Evolutionary conservation across 2,329 filamentous ascomycete species (phyloP), one percentile per base, ranked within the genome.

Genomic region (Tolypocladium cylindrosporum): DNA sequence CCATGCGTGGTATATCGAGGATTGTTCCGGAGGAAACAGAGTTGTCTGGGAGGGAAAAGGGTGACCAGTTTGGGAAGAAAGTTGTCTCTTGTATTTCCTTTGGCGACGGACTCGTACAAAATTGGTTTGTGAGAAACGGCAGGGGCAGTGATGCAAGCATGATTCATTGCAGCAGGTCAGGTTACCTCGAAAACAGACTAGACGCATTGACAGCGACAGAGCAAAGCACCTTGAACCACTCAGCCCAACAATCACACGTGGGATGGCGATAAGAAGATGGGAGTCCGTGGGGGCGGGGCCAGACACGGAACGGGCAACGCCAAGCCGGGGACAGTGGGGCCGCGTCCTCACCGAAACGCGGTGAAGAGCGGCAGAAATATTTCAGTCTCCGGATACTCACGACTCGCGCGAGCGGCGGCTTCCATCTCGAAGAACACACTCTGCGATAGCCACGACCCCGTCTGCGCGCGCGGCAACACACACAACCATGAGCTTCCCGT

Each of bases 361-460:
- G 75, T 76, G 57, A 61, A 9, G 0, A 0, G 0, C 19, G 74
- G 75, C 75, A 77, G 68, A 77, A 77, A 72, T 68, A 67, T 70
- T 65, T 61, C 60, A 11, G 27, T n/a, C 58, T 63, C 64, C 62
- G 63, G 62, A 63, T 60, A 64, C 62, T 56, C 57, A 21, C 43
- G 43, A 37, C 61, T 34, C 56, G 45, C 21, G 42, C 53, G 31
- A 31, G 21, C 8, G 3, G 45, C 50, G 36, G 27, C 16, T 41
- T 19, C 24, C 36, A 34, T 13, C 40, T 31, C 19, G 27, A 31
- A 31, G 31, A 21, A 31, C 8, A 19, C 48, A 51, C 31, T 2
- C 9, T n/a, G 31, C 31, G 48, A n/a, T 36, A 21, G 43, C 53
- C 37, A 19, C 21, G 8, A 16, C 34, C 45, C 14, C 45, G 45